Percentiles rank a stretch among this genome's conserved stretches.
phyloP scores from a whole-genome alignment of 2,329 filamentous ascomycete species.

The Ploettnerulaceae sp. region DNA sequence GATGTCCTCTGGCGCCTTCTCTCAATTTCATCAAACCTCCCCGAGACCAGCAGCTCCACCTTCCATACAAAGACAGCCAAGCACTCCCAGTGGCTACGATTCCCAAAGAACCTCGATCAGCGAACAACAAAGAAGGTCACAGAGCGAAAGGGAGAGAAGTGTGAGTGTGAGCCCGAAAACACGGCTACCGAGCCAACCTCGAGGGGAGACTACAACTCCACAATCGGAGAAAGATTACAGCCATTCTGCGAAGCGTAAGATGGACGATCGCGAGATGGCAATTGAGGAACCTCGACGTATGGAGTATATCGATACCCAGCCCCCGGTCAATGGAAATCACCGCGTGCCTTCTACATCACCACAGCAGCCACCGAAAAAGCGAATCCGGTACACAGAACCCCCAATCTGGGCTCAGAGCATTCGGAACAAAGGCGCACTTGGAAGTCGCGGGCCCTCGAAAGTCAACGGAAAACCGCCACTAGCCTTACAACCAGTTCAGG shows the following conservation, averaged over 20 bases:
- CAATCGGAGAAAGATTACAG: constrained; percentile 24
- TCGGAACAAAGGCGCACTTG: constrained; percentile 13
- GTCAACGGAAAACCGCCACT: constrained; percentile 26
- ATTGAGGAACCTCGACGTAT: constrained; percentile 19
- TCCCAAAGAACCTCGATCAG: constrained; percentile 42
- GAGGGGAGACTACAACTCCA: constrained; percentile 16
- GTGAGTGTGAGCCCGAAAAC: constrained; percentile 78
- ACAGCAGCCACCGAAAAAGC: constrained; percentile 43
- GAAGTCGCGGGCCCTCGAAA: constrained; percentile 14
- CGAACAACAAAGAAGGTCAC: constrained; percentile 41
- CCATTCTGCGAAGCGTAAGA: constrained; percentile 27
- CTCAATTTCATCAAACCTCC: constrained; percentile 32
- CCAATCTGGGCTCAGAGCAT: constrained; percentile 42
- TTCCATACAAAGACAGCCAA: constrained; percentile 39
- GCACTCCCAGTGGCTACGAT: constrained; percentile 43
- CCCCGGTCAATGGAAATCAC: constrained; percentile 24
- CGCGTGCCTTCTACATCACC: constrained; percentile 22
- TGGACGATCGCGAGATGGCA: constrained; percentile 28
- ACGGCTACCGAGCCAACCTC: constrained; percentile 40
- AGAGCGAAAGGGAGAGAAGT: constrained; percentile 63
- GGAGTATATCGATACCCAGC: constrained; percentile 17
- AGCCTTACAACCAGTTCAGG: constrained; percentile 8
- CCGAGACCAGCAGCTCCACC: constrained; percentile 36
- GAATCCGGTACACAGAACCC: constrained; percentile 46
- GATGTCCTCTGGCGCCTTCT: constrained; percentile 26